Conservation (phyloP, 208 protist genomes). For the Trichomonas vaginalis region DNA sequence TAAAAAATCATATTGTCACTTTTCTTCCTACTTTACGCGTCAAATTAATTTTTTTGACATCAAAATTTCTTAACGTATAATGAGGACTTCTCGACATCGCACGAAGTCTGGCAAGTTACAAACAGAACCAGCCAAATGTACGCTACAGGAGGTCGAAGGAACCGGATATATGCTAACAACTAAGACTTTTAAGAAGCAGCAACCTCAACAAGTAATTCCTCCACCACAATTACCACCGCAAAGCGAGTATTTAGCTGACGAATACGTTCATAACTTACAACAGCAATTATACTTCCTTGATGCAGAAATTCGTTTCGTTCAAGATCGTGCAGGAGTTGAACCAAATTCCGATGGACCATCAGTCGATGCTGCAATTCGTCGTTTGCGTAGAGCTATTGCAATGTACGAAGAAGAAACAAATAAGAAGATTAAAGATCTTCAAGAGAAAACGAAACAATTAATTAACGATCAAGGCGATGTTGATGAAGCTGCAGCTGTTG, state of each 20-base stretch:
- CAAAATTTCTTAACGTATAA: no score
- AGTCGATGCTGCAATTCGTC: slow-evolving; percentile 5
- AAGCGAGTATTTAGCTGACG: neutral
- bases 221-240: neutral
- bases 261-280: slow-evolving; percentile 4
- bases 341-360: neutral
- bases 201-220: no score
- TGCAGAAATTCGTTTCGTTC: neutral
- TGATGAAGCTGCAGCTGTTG: neutral
- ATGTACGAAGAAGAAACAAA: slow-evolving; percentile 17
- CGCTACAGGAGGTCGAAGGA: no score
- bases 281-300: neutral
- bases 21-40: no score
- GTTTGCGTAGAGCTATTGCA: neutral
- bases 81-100: no score
- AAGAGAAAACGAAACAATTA: neutral
- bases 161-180: neutral
- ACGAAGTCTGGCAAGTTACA: no score
- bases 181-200: neutral
- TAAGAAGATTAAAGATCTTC: neutral
- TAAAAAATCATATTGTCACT: no score
- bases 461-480: neutral
- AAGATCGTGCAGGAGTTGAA: neutral
- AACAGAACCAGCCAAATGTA: no score
- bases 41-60: no score